Base-by-base conservation (phyloP, 2,329 filamentous ascomycete genomes). In the Chaetomiaceae sp. region DNA sequence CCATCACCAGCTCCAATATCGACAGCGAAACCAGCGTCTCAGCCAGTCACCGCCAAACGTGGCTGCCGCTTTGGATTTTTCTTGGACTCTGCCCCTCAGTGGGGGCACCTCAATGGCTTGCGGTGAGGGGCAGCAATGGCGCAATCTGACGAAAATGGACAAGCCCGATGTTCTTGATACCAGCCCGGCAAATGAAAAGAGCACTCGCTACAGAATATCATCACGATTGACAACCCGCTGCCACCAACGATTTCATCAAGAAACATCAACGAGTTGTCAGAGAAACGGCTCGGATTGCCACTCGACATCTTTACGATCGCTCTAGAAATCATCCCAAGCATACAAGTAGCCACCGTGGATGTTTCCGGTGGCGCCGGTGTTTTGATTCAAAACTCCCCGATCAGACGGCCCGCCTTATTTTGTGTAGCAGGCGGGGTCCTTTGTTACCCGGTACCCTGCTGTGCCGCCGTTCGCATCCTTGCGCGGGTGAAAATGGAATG, bases 71-170 rank as follows among this genome's bases (percentile, higher is more conserved):
- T 47, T 17, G 34, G 9, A 20, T 44, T 34, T 51, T 52, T 59
- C 51, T 46, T 15, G 14, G 34, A 17, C 38, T 23, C 36, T 57
- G 59, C 59, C 58, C 59, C 60, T 53, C 57, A 51, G 58, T 57
- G 58, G 56, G 45, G 56, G 47, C 9, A 31, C 19, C 38, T 48
- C 49, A 38, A 55, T 49, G 39, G 52, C 38, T 43, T 52, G 43
- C 45, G 58, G 45, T 31, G 58, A 53, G 59, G 58, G 55, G 49
- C 47, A 56, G 58, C 57, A 51, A 63, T 63, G 57, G 60, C 60
- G 61, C 60, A 63, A 63, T 63, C 53, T 59, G 55, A 54, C 51
- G 43, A 45, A 40, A 50, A 56, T 34, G 37, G 47, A 56, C 51
- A 54, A 54, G 49, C 46, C 55, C 51, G 31, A 58, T 43, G 61